Conservation (phyloP, 2,329 filamentous ascomycete species). For the Raffaelea arxii region DNA sequence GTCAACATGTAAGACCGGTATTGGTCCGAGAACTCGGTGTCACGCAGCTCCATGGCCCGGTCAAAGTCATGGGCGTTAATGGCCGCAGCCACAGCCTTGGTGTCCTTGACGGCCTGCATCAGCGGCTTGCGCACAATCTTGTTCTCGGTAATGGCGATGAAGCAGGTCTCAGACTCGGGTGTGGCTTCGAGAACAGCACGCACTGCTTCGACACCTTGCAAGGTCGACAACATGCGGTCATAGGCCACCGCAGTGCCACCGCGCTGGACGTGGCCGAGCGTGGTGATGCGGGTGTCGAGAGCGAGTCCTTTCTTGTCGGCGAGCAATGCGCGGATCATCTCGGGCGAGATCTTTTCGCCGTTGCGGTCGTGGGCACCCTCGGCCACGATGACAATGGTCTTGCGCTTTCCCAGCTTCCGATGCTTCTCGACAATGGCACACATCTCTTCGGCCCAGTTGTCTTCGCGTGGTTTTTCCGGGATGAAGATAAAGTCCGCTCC, state of each 20-base stretch:
- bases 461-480: conserved; percentile 79
- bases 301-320: conserved; percentile 61
- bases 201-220: conserved; percentile 92
- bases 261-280: conserved; percentile 93
- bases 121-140: conserved; percentile 88
- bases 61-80: conserved; percentile 83
- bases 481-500: conserved; percentile 97
- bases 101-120: conserved; percentile 79
- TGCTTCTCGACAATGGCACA: conserved; percentile 59
- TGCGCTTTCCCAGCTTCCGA: conserved; percentile 79
- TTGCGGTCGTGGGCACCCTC: conserved; percentile 84
- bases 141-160: conserved; percentile 96
- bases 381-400: conserved; percentile 96
- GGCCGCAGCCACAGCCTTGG: conserved; percentile 71
- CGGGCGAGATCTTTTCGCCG: conserved; percentile 72
- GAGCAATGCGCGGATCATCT: conserved; percentile 81
- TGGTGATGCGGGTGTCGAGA: conserved; percentile 89
- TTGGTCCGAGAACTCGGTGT: conserved; percentile 90
- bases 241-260: conserved; percentile 89
- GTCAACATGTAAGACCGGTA: conserved; percentile 86
- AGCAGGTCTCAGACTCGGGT: conserved; percentile 80
- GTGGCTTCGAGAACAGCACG: conserved; percentile 83
- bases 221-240: conserved; percentile 83
- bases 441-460: conserved; percentile 89
- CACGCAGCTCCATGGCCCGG: conserved; percentile 76